Conservation (phyloP, 768 basidiomycete species). For the Galerina sulciceps region DNA sequence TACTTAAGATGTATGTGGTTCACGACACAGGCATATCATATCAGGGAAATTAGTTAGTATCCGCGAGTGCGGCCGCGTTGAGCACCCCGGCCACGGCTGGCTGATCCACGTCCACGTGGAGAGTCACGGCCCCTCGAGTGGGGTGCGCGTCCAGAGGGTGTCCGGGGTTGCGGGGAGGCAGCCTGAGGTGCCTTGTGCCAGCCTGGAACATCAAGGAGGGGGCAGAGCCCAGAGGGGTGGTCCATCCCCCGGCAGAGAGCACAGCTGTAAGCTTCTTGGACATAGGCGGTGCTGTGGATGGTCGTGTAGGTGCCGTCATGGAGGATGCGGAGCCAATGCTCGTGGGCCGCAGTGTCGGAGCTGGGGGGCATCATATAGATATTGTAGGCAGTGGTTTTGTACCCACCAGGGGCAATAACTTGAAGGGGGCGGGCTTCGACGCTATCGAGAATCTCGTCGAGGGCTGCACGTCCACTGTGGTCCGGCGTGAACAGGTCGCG, state of each 20-base stretch:
- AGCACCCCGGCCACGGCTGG: too few species aligned
- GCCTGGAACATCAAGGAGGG: not conserved
- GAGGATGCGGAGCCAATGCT: not conserved
- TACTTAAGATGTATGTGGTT: too few species aligned
- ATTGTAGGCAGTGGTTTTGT: not conserved
- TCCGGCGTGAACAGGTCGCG: not conserved
- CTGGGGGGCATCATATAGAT: not conserved
- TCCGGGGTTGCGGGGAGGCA: too few species aligned
- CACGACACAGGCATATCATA: too few species aligned
- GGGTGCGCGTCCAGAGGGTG: too few species aligned
- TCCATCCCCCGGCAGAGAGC: not conserved
- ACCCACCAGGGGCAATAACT: not conserved
- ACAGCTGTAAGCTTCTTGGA: not conserved
- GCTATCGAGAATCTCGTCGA: not conserved
- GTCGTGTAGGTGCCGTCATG: not conserved
- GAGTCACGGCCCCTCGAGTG: too few species aligned
- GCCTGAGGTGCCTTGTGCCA: too few species aligned
- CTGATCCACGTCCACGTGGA: too few species aligned
- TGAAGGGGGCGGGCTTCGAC: not conserved
- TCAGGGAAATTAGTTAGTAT: too few species aligned
- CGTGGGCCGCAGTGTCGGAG: not conserved
- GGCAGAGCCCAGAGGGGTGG: not conserved
- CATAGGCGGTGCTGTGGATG: not conserved
- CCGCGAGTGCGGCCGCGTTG: too few species aligned
- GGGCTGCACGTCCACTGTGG: not conserved